These are phyloP conservation scores for Diophrys sp. DNA, from an alignment of 73 alveolate species.

Conservation along the genomic window DNA sequence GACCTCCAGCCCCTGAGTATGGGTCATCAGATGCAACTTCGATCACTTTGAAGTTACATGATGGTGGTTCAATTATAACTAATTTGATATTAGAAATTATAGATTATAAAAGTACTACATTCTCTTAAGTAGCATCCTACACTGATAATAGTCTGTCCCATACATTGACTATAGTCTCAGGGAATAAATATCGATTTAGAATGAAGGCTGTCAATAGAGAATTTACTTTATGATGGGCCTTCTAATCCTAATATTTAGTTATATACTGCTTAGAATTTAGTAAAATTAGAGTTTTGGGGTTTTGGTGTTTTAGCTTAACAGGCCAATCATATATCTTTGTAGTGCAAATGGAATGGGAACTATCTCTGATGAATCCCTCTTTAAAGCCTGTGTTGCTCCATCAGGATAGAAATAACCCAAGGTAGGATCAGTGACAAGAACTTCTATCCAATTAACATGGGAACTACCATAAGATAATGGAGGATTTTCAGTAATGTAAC, in stretches of 20 bases:
- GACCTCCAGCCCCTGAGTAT: slow-evolving; percentile 48
- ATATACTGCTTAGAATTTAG: slow-evolving; percentile 27
- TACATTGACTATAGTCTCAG: slow-evolving; percentile 19
- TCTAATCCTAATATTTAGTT: slow-evolving; percentile 33
- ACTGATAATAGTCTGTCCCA: slow-evolving; percentile 13
- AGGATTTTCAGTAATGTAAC: slow-evolving; percentile 23
- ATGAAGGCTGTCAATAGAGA: slow-evolving; percentile 36
- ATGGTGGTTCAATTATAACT: slow-evolving; percentile 49
- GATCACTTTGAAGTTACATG: slow-evolving; percentile 20
- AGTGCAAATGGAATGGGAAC: slow-evolving; percentile 46
- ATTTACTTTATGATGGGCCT: slow-evolving; percentile 40
- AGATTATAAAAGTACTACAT: slow-evolving; percentile 16
- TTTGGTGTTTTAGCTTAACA: slow-evolving; percentile 14
- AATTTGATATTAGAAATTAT: slow-evolving; percentile 14
- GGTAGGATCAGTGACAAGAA: slow-evolving; percentile 14
- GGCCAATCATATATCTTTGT: slow-evolving; percentile 9
- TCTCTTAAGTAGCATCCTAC: slow-evolving; percentile 18
- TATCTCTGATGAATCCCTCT: slow-evolving; percentile 24
- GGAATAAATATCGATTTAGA: slow-evolving; percentile 35
- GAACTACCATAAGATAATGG: slow-evolving; percentile 37
- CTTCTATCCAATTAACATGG: slow-evolving; percentile 29
- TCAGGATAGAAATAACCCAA: slow-evolving; percentile 15
- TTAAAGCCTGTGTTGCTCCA: slow-evolving; percentile 53
- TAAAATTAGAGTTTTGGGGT: background rate
- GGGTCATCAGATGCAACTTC: slow-evolving; percentile 12